These are phyloP conservation scores for Wallacemonas rigidus DNA, from an alignment of 208 protist species.

Conservation along the genomic window DNA sequence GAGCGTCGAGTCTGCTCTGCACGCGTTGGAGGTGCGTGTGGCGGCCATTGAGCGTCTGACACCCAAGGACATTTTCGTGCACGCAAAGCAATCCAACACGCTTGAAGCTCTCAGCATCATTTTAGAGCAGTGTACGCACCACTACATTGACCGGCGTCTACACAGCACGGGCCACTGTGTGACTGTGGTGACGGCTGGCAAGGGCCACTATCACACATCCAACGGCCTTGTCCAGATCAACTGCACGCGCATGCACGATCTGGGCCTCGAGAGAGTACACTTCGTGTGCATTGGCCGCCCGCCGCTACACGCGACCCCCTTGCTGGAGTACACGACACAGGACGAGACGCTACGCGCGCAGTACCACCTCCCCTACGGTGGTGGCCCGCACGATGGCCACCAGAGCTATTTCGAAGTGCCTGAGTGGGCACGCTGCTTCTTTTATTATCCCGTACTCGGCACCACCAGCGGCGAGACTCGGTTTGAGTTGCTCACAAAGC, in stretches of 20 bases:
- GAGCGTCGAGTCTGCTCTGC: conserved; percentile 18
- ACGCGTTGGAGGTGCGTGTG: conserved; percentile 21
- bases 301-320: conserved; percentile 75
- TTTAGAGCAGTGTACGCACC: conserved; percentile 63
- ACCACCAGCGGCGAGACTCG: conserved; percentile 34
- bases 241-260: conserved; percentile 66
- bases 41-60: conserved; percentile 29
- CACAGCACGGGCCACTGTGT: conserved; percentile 62
- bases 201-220: conserved; percentile 70
- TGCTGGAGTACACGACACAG: conserved; percentile 70
- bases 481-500: conserved; percentile 74
- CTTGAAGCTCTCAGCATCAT: conserved; percentile 75
- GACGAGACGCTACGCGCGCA: conserved; percentile 73
- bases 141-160: conserved; percentile 52
- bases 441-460: conserved; percentile 66
- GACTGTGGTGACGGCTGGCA: conserved; percentile 81
- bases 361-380: conserved; percentile 57
- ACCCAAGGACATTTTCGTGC: conserved; percentile 60
- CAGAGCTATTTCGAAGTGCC: conserved; percentile 63
- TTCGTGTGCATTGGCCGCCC: conserved; percentile 85
- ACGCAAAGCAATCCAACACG: conserved; percentile 70
- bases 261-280: conserved; percentile 69
- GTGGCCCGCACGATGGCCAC: conserved; percentile 16
- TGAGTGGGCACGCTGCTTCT: conserved; percentile 66
- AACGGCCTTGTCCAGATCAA: conserved; percentile 73